Percentiles rank a stretch among this genome's conserved stretches.
Evolutionary conservation across 2,329 filamentous ascomycete genomes (phyloP).

Genomic region (Fusarium longipes): DNA sequence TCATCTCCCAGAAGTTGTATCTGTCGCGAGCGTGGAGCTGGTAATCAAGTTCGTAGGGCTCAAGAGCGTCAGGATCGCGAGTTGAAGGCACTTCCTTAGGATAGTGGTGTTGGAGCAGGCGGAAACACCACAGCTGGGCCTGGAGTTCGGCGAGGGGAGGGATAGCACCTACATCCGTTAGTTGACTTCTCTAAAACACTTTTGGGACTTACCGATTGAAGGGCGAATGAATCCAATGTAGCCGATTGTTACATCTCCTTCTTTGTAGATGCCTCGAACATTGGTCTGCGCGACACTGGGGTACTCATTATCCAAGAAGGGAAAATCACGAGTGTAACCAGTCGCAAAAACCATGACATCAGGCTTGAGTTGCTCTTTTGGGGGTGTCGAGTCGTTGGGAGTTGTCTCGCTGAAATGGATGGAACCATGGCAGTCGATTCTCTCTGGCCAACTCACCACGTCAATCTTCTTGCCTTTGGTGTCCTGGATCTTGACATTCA

Average conservation of each 20-base stretch:
- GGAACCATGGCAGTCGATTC: constrained; percentile 52
- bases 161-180: constrained; percentile 53
- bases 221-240: constrained; percentile 63
- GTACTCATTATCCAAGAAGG: constrained; percentile 54
- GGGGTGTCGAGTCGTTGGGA: constrained; percentile 45
- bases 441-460: constrained; percentile 57
- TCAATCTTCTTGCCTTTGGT: constrained; percentile 56
- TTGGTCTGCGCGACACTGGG: constrained; percentile 60
- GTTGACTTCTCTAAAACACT: rapidly evolving
- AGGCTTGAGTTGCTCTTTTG: constrained; percentile 49
- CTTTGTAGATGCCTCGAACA: constrained; percentile 64
- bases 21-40: constrained; percentile 50
- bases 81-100: constrained; percentile 33
- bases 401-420: constrained; percentile 51
- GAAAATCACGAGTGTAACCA: constrained; percentile 57
- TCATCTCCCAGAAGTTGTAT: constrained; percentile 51
- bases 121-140: constrained; percentile 59
- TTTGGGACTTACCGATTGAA: constrained; percentile 50
- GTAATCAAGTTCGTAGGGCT: constrained; percentile 55
- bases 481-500: constrained; percentile 55
- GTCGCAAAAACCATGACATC: constrained; percentile 61
- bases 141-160: constrained; percentile 62
- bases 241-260: constrained; percentile 53
- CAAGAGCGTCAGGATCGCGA: constrained; percentile 43
- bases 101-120: constrained; percentile 50